phyloP scores from a whole-genome alignment of 257 asterid species.

The Gentiana straminea region DNA sequence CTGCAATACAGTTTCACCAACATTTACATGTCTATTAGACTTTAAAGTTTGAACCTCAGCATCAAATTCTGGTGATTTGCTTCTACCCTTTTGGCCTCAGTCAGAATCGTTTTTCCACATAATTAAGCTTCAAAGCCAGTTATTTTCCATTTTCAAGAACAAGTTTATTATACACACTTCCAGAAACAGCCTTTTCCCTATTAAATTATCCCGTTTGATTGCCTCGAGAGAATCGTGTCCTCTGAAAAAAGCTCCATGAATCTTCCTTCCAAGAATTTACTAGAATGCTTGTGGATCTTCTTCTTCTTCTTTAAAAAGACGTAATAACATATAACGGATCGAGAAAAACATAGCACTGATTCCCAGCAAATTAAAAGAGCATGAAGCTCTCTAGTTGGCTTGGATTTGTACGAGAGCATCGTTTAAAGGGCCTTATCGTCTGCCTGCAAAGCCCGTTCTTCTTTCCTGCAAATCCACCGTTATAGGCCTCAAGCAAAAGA shows the following conservation, averaged over 20 bases:
- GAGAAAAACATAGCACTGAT: slow-evolving; percentile 2
- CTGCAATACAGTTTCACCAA: slow-evolving; percentile 73
- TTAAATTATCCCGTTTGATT: slow-evolving; percentile 22
- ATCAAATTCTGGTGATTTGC: slow-evolving; percentile 45
- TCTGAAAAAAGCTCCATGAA: slow-evolving; percentile 24
- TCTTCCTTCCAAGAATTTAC: slow-evolving; percentile 13
- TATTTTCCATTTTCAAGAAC: not conserved
- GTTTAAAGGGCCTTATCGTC: slow-evolving; percentile 8
- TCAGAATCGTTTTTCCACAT: slow-evolving; percentile 13
- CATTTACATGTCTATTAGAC: slow-evolving; percentile 71
- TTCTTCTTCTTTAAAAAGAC: not conserved
- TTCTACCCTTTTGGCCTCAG: slow-evolving; percentile 14
- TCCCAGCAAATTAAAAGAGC: slow-evolving; percentile 15
- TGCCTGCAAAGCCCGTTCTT: slow-evolving; percentile 22
- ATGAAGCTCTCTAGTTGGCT: slow-evolving; percentile 1
- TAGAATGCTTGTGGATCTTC: slow-evolving; percentile 1
- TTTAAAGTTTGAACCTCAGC: slow-evolving; percentile 77
- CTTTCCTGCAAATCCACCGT: slow-evolving; percentile 16
- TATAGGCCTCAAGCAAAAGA: slow-evolving; percentile 17
- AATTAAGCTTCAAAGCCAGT: slow-evolving; percentile 23
- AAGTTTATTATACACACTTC: slow-evolving; percentile 23
- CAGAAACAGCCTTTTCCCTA: slow-evolving; percentile 24
- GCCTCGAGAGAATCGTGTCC: slow-evolving; percentile 17
- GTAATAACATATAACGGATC: too few species aligned
- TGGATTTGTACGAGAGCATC: slow-evolving; percentile 9